Base-by-base conservation (phyloP, 2,329 filamentous ascomycete species). In the Trichoderma citrinoviride region DNA sequence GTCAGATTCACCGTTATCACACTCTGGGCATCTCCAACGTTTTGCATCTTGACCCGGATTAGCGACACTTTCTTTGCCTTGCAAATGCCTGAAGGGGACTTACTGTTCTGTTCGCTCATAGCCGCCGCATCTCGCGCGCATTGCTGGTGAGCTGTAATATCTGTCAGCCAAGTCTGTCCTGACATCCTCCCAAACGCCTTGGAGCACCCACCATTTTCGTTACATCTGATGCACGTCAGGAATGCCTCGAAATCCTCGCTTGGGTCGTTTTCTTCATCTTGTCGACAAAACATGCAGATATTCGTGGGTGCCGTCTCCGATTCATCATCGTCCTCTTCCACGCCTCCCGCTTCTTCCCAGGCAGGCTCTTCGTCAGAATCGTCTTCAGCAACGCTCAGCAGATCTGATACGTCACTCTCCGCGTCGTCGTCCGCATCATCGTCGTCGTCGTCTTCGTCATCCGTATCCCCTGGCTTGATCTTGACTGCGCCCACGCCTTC, bases 261-360 rank as follows among this genome's bases (percentile, higher is more conserved):
- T 1, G 91, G 91, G 71, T 94, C 92, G 68, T 94, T 83, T 62
- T 95, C 90, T 77, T 96, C 92, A 69, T 91, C 88, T 74, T 92
- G 84, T 64, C 88, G 87, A 78, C 93, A 97, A 72, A 94, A 96
- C 69, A 92, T 90, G 78, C 76, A 82, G 61, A 73, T 69, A 52
- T 77, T 79, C 60, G 75, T 67, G 17, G 81, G 80, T 49, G 81
- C 83, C 1, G 79, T 79, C 64, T 86, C 85, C 2, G 81, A 83
- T 12, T 83, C 82, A 41, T 88, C 87, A 12, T 88, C 87, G 12
- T 83, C 83, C 21, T 86, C 87, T 65, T 82, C 82, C 37, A 83
- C 84, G 19, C 79, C 83, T 77, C 83, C 82, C 37, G 82, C 85
- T 29, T 83, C 83, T 63, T 88, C 85, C 75, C 84, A 86, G 61